Base-by-base conservation (phyloP, 768 basidiomycete species). In the Trametes sanguinea region DNA sequence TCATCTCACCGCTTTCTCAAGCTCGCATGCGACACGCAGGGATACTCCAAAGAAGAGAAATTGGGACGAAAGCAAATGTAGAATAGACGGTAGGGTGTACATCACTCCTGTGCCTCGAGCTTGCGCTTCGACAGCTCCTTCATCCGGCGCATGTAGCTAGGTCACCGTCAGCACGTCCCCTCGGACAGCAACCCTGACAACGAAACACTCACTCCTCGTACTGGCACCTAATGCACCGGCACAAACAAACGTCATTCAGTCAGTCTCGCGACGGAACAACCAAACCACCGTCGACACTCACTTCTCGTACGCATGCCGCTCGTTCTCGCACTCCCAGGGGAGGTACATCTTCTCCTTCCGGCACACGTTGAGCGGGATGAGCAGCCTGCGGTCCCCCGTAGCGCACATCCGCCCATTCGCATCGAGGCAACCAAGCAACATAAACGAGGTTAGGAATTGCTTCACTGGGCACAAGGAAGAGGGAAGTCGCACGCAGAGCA, bases 241-340 rank as follows among this genome's bases (percentile, higher is more conserved):
- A 29, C 47, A 35, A 51, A 9, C 9, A 33, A 57, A 52, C 16
- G 32, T 45, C 44, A 54, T 45, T 56, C 35, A 37, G 35, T 22
- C 22, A 50, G 37, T 11, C 17, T 30, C 29, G 58, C 52, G 35
- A 6, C 11, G 32, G 37, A 37, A 37, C 42, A n/a, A 1, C 16
- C 35, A 47, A 29, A 29, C 42, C 4, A 35, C 17, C 27, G 27
- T 11, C 35, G 11, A 9, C 27, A 80, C 87, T 69, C 71, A 90
- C 92, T 91, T 87, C 79, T 96, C 93, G 71, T 96, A 92, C 37
- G 80, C 79, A 72, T 93, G 89, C 63, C 88, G 81, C 77, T 96
- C 90, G 66, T 94, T 86, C 73, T 94, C 90, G 74, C 94, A 96
- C 66, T 95, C 88, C 94, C 94, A 97, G n/a, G 92, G 88, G 69